Evolutionary conservation across 495 filamentous ascomycete species (phyloP).

Genomic region (Hypoxylon crocopeplum): DNA sequence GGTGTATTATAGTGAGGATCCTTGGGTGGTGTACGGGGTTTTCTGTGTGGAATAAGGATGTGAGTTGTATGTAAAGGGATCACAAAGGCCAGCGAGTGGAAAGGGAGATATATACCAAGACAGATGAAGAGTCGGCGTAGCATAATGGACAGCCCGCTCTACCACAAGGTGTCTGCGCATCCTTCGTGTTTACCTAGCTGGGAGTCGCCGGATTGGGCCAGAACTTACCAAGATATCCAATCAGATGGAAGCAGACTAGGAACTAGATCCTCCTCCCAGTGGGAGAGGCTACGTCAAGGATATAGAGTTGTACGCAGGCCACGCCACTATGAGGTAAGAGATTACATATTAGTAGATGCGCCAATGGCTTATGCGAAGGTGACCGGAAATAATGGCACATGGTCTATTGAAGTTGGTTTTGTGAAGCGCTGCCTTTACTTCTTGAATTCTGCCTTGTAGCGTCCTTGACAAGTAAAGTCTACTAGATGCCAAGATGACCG

Average conservation of each 20-base stretch:
- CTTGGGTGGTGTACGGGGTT: conserved; percentile 17
- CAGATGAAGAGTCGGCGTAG: too few species aligned
- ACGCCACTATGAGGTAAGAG: background rate
- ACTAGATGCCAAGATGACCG: background rate
- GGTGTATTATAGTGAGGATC: conserved; percentile 33
- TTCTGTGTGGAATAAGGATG: too few species aligned
- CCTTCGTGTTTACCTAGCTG: too few species aligned
- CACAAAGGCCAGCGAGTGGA: too few species aligned
- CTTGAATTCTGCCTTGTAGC: background rate
- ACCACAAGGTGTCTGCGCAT: too few species aligned
- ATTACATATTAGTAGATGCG: too few species aligned
- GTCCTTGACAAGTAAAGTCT: background rate
- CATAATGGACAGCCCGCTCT: too few species aligned
- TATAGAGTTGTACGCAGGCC: background rate
- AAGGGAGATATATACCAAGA: too few species aligned
- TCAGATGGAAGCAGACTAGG: background rate
- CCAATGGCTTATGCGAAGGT: too few species aligned
- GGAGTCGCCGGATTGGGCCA: conserved; percentile 12
- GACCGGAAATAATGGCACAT: background rate
- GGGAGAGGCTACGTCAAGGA: conserved; percentile 12
- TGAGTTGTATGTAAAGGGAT: too few species aligned
- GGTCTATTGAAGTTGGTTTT: background rate
- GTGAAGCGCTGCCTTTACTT: background rate
- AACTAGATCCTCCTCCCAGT: background rate
- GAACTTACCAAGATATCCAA: background rate